Base-by-base conservation (phyloP, 768 basidiomycete genomes). In the Punctularia strigosozonata region DNA sequence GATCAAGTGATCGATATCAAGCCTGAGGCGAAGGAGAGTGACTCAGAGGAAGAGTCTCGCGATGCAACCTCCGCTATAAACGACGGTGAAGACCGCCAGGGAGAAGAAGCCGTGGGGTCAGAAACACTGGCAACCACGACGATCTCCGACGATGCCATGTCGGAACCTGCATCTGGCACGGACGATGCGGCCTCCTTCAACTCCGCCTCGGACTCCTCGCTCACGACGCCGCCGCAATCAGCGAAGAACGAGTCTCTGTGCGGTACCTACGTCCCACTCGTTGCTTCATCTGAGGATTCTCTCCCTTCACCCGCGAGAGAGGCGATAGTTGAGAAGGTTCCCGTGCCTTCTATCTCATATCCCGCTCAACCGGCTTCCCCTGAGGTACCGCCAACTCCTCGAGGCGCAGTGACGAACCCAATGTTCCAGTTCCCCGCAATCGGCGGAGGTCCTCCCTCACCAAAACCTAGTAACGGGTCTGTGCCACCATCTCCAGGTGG, bases 211-310 rank as follows among this genome's bases (percentile, higher is more conserved):
- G 53, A 57, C 23, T 56, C 59, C n/a, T 50, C 44, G 36, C 59
- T 58, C 59, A 30, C 55, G 62, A 5, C 43, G 59, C 13, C 63
- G 60, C n/a, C 62, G n/a, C 62, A 3, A 57, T 56, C 46, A 20
- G 48, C 51, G 47, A 52, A 50, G 30, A 47, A 50, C 50, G 54
- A 45, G 37, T 61, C 42, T 25, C 49, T 48, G 38, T 45, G 48
- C 24, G 48, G 45, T 36, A 50, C 50, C n/a, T 62, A 69, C 31
- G 73, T 75, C 6, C 69, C 66, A 8, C 57, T 77, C 6, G 69
- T 49, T 4, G 48, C 74, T 4, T 71, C 73, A 4, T 77, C 75
- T 4, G 65, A 69, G 0, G 79, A 80, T 43, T 81, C 80, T 1
- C 50, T 80, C n/a, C n/a, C n/a, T n/a, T n/a, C n/a, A n/a, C n/a